Base-by-base conservation (phyloP, 192 early-diverging fungal genomes). In the Entophlyctis luteolus region DNA sequence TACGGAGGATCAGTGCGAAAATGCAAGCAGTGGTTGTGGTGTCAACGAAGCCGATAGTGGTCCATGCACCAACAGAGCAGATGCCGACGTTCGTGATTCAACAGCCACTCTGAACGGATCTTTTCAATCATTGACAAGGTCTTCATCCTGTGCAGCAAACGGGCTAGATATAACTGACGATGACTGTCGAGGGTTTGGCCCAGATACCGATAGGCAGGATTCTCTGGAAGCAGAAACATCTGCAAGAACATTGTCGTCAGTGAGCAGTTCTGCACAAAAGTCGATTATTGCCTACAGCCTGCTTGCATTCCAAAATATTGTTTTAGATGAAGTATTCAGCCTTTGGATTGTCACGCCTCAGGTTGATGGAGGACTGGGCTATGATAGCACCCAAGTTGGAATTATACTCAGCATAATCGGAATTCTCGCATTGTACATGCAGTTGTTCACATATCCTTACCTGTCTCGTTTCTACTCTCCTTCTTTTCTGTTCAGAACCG, bases 311-410 rank as follows among this genome's bases (percentile, higher is more conserved):
- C 63, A 72, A 25, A 68, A 79, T 48, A 74, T 82, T 38, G n/a
- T 77, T 12, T 75, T 79, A 57, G 80, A 77, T 14, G 80, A 82
- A 63, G 59, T 60, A 0, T 75, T 79, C 45, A 52, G 72, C 39
- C 59, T 81, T 2, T 81, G 66, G 59, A 72, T 73, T 22, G 76
- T 77, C 12, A 48, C 77, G 8, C 16, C 82, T 84, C 22, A 79
- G 1, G 20, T 29, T 4, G 67, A 50, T 18, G 65, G 63, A 28
- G 79, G 76, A 0, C 65, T 80, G 0, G 68, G 56, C 18, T 59
- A 66, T 34, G 8, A 29, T 4, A 39, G 39, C 8, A 8, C 63
- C 0, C 27, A 66, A 23, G 63, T 66, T 8, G 63, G 63, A 52
- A 38, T 66, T 35, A 23, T 22, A 4, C 37, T 66, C 6, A 32